Evolutionary conservation across 768 basidiomycete genomes (phyloP), one percentile per base, ranked within the genome.

Genomic region (Rhizopogon sp.): DNA sequence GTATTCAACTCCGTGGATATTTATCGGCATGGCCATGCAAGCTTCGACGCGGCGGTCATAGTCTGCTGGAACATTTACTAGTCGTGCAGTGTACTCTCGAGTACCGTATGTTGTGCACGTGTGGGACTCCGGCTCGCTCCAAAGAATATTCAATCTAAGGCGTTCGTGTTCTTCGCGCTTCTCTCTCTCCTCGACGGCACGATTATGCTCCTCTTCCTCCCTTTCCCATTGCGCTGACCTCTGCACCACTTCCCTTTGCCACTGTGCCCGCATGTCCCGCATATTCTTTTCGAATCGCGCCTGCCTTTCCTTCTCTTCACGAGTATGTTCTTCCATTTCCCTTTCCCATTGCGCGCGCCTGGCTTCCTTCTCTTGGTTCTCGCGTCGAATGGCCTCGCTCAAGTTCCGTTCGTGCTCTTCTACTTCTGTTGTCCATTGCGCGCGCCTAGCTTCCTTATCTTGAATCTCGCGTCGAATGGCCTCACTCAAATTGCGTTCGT

Each of bases 51-150:
- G 56, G 1, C 11, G 55, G 41, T 49, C 53, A 52, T 67, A 70
- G 6, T 43, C 29, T 13, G 28, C 17, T 2, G 69, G 72, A 1
- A 70, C 52, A 40, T 72, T 72, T 45, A 58, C 56, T 0, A 72
- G 53, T 5, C 60, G 50, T 0, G 72, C 70, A 9, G 65, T 63
- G 9, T 71, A 73, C 54, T 65, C 63, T 33, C 67, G 57, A 28
- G 63, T 64, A 1, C 59, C 66, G 14, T 65, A 70, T 0, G 64
- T 61, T 25, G 54, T 62, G 58, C 71, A 72, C 29, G 59, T 50
- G 20, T 66, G 62, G 3, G 53, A 44, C 16, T 56, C 50, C 25
- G 64, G 43, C 1, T 31, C 43, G 10, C 46, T 57, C 67, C 68
- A 69, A 33, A 50, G 64, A 45, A 72, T 52, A 17, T 54, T 29